A percentile compares a stretch with the other conserved stretches of the same genome.
Evolutionary conservation across 2,329 filamentous ascomycete species (phyloP).

Genomic region (Cytospora piceae): DNA sequence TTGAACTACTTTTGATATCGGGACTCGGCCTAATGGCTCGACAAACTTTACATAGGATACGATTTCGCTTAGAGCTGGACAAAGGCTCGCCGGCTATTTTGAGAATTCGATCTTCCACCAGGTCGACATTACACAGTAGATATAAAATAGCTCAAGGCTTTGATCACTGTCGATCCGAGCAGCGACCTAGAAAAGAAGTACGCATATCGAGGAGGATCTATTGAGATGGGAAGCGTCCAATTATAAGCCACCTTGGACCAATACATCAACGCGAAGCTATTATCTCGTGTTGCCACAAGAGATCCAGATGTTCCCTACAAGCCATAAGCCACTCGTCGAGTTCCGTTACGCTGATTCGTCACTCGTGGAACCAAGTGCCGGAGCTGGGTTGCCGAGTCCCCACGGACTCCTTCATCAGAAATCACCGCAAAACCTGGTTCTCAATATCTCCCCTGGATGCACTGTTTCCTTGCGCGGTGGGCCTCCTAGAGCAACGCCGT

Average conservation of each 20-base stretch:
- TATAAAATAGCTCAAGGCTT: background rate
- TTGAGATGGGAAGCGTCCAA: background rate
- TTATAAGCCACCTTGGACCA: conserved; percentile 3
- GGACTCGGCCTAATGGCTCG: background rate
- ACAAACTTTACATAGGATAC: background rate
- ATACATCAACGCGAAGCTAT: conserved; percentile 13
- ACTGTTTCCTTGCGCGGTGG: conserved; percentile 17
- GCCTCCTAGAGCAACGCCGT: conserved; percentile 12
- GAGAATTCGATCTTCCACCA: background rate
- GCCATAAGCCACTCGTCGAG: conserved; percentile 9
- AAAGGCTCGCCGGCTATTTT: background rate
- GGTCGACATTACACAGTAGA: background rate
- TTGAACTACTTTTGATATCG: background rate
- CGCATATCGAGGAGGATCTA: background rate
- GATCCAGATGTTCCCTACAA: conserved; percentile 15
- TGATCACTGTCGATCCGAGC: background rate
- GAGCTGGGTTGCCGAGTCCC: conserved; percentile 14
- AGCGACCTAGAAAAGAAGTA: background rate
- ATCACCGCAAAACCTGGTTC: conserved; percentile 26
- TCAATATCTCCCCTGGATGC: conserved; percentile 18
- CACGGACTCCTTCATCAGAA: conserved; percentile 21
- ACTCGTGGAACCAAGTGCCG: conserved; percentile 2
- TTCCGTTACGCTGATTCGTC: conserved; percentile 19
- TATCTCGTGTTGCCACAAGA: conserved; percentile 14
- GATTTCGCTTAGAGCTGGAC: background rate